Base-by-base conservation (phyloP, 2,329 filamentous ascomycete genomes). In the Westerdykella sp. region DNA sequence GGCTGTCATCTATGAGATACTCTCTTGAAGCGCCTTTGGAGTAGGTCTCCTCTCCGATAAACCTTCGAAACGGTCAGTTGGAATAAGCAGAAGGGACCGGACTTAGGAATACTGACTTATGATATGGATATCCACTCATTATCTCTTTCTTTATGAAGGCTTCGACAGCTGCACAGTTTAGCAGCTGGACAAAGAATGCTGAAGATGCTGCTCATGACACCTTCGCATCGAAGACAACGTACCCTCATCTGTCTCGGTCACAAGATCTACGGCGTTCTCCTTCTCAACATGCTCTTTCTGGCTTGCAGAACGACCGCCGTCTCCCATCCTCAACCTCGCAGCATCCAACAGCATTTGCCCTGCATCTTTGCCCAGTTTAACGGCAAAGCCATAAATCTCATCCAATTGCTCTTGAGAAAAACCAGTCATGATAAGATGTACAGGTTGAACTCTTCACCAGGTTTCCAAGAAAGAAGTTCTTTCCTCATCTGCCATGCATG, bases 221-320 rank as follows among this genome's bases (percentile, higher is more conserved):
- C 9, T 15, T 13, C 14, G 11, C 18, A 5, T 21, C 3, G 34
- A 12, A 7, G 12, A 15, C 10, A 43, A 46, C 45, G 50, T 65
- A 84, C 83, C 81, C 66, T 84, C 77, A 59, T 89, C 85, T 1
- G 83, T 85, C 67, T 87, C 79, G 9, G 84, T 89, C 15, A 89
- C 85, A 48, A 89, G 78, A 61, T 89, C 85, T 10, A 89, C 85
- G 1, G 84, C 76, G 59, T 79, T 87, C 51, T 85, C 81, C 63
- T 90, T 90, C 66, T 88, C 83, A 6, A 73, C 68, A 42, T 76
- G 73, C 46, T 73, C 65, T 35, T 62, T 57, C 32, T 60, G 48
- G 12, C 53, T 40, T 23, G 42, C 18, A 1, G 39, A 59, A 55
- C 45, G 49, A 45, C 31, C 51, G 36, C 58, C 56, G 31, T 67